phyloP scores from a whole-genome alignment of 164 flowering plant species.

The Piper longum region DNA sequence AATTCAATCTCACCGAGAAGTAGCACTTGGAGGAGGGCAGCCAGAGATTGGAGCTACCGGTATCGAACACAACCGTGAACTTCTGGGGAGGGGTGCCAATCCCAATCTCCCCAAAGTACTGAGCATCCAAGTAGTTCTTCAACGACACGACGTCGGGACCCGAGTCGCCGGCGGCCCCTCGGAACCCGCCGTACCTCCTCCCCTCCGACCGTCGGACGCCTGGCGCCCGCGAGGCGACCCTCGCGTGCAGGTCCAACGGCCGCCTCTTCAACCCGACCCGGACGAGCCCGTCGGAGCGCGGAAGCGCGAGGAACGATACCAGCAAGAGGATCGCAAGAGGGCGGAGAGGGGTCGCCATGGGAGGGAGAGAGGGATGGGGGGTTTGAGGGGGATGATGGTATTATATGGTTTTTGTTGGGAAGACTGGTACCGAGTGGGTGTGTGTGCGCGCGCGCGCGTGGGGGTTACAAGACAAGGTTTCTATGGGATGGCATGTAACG shows the following conservation, averaged over 20 bases:
- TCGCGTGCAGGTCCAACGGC: slow-evolving; percentile 17
- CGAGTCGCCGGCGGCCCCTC: slow-evolving; percentile 22
- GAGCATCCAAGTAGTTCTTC: slow-evolving; percentile 89
- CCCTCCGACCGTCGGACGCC: slow-evolving; percentile 2
- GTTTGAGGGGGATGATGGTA: too few species aligned
- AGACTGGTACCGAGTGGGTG: too few species aligned
- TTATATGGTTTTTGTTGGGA: too few species aligned
- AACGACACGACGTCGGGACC: slow-evolving; percentile 44
- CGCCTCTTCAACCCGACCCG: slow-evolving; percentile 39
- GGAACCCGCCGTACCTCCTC: slow-evolving; percentile 2
- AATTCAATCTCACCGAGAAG: slow-evolving; percentile 39
- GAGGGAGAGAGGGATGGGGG: too few species aligned
- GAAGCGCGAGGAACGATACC: slow-evolving; percentile 24
- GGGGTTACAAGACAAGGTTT: too few species aligned
- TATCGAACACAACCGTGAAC: slow-evolving; percentile 72
- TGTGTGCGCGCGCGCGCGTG: too few species aligned
- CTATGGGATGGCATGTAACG: too few species aligned
- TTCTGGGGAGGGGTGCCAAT: slow-evolving; percentile 31
- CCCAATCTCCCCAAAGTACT: slow-evolving; percentile 80
- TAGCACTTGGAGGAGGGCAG: slow-evolving; percentile 80
- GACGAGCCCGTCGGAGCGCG: slow-evolving; percentile 20
- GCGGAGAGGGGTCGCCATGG: too few species aligned
- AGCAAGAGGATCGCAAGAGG: slow-evolving; percentile 12
- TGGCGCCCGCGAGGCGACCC: slow-evolving; percentile 15
- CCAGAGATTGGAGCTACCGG: slow-evolving; percentile 91